phyloP scores from a whole-genome alignment of 2,329 filamentous ascomycete genomes.

The Cadophora gregata region DNA sequence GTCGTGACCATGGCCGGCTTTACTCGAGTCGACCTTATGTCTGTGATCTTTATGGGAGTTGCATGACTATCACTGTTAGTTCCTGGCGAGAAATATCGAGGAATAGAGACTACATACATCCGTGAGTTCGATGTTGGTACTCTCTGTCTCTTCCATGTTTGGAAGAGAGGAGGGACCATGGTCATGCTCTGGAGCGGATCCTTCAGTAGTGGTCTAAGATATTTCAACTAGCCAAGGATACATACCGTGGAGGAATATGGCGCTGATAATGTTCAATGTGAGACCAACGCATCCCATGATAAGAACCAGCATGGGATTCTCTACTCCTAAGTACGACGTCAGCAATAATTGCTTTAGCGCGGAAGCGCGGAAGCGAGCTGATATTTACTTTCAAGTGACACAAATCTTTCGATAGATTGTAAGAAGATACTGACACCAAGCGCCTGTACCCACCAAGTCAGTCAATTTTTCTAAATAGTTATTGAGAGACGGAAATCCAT shows the following conservation, averaged over 20 bases:
- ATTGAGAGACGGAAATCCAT: neutral
- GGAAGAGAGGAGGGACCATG: constrained; percentile 33
- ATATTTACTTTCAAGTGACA: constrained; percentile 57
- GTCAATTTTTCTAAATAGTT: neutral
- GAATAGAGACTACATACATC: constrained; percentile 11
- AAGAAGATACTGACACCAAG: constrained; percentile 75
- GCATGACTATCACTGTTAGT: constrained; percentile 8
- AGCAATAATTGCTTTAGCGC: neutral
- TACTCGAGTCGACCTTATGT: constrained; percentile 46
- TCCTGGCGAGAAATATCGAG: neutral
- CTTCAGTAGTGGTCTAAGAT: neutral
- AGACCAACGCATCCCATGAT: constrained; percentile 74
- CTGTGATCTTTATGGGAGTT: constrained; percentile 56
- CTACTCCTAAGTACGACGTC: constrained; percentile 54
- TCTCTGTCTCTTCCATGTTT: neutral
- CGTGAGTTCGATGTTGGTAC: constrained; percentile 10
- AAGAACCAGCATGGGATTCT: constrained; percentile 69
- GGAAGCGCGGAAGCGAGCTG: no score
- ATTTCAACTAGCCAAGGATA: neutral
- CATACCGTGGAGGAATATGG: constrained; percentile 67
- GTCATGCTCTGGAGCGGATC: constrained; percentile 33
- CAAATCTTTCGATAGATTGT: constrained; percentile 75
- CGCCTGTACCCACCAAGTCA: constrained; percentile 38
- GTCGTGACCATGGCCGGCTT: constrained; percentile 55
- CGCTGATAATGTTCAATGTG: constrained; percentile 69